phyloP scores from a whole-genome alignment of 2,329 filamentous ascomycete species.

The Fusarium virguliforme region DNA sequence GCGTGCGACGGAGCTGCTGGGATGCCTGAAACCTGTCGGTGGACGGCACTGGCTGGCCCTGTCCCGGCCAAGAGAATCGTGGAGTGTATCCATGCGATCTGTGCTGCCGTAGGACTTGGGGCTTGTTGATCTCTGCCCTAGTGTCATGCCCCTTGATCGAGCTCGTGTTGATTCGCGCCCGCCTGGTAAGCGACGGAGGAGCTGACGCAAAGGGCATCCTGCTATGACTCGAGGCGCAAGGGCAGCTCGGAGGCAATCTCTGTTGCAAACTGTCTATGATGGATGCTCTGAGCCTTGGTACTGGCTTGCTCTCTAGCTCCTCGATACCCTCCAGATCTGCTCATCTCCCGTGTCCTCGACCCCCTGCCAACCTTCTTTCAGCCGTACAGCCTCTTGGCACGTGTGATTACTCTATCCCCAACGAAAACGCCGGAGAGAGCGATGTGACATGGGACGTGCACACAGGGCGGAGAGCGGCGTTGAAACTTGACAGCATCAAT shows the following conservation, averaged over 20 bases:
- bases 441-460: slow-evolving; percentile 3
- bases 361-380: not conserved
- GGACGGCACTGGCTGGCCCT: not conserved
- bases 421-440: not conserved
- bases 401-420: slow-evolving; percentile 6
- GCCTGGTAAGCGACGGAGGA: not conserved
- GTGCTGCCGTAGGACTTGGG: not conserved
- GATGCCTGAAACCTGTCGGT: not conserved
- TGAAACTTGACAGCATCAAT: slow-evolving; percentile 10
- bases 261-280: not conserved
- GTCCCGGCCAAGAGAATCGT: not conserved
- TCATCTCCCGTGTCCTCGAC: not conserved
- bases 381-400: not conserved
- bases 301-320: not conserved
- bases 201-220: not conserved
- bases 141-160: not conserved
- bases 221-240: not conserved
- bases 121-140: not conserved
- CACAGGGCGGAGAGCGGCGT: not conserved
- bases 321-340: not conserved
- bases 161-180: not conserved
- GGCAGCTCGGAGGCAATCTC: not conserved
- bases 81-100: not conserved
- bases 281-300: not conserved
- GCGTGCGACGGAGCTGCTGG: not conserved